Conservation (phyloP, 306 rosid species). For the Quercus suber region DNA sequence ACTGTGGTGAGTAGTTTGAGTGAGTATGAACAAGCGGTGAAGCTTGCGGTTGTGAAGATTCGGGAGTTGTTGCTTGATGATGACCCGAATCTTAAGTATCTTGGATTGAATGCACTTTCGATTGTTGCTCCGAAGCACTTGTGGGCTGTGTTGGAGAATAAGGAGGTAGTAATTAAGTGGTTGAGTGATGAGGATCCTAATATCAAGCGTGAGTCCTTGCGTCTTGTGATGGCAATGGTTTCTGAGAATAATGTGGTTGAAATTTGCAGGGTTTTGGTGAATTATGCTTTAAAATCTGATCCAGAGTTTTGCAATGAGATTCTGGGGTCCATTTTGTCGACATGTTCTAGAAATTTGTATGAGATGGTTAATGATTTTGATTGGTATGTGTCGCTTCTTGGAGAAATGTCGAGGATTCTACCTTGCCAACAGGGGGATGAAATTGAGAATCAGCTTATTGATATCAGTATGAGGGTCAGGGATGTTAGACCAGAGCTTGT, state of each 20-base stretch:
- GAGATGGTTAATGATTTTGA: conserved; percentile 82
- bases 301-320: conserved; percentile 78
- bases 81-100: conserved; percentile 89
- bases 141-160: conserved; percentile 88
- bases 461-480: conserved; percentile 84
- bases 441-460: conserved; percentile 83
- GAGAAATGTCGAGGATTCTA: conserved; percentile 81
- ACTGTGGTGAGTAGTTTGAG: conserved; percentile 70
- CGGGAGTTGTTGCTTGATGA: conserved; percentile 70
- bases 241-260: conserved; percentile 72
- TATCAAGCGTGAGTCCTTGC: conserved; percentile 71
- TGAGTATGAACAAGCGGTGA: conserved; percentile 65
- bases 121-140: conserved; percentile 48
- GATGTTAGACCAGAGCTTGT: conserved; percentile 86
- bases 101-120: conserved; percentile 73
- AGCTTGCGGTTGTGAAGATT: conserved; percentile 58
- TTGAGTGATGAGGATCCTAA: conserved; percentile 85
- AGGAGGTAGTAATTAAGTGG: conserved; percentile 74
- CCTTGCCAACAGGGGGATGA: conserved; percentile 82
- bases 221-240: conserved; percentile 79
- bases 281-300: conserved; percentile 77
- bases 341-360: conserved; percentile 63
- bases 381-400: conserved; percentile 83
- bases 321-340: conserved; percentile 62
- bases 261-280: conserved; percentile 68